Base-by-base conservation (phyloP, 352 stramenopile genomes). In the Globisporangium alternatum region DNA sequence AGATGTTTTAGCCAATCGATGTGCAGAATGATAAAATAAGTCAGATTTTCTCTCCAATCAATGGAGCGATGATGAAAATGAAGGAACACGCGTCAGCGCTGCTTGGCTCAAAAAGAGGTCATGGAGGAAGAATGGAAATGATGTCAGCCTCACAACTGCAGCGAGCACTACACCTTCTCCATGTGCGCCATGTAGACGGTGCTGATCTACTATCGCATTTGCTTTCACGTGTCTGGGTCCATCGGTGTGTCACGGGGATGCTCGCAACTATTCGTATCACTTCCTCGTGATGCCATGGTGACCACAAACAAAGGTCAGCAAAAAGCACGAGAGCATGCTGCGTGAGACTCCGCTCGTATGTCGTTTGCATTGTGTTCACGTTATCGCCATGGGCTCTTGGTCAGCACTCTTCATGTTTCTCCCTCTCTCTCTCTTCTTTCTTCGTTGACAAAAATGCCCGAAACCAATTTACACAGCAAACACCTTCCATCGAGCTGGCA, bases 221-320 rank as follows among this genome's bases (percentile, higher is more conserved):
- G 35, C 15, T 2, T 10, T 48, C 13, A 25, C 4, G 43, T 7
- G 43, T 22, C n/a, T 10, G 35, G 44, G 2, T 51, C 5, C 5
- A 7, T 5, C 7, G n/a, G 28, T 53, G 6, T 19, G 47, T 35
- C 47, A 54, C 47, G 19, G 19, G 13, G 21, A 22, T 56, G 49
- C 17, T 56, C 49, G 49, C 49, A 56, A 56, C 49, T 39, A 17
- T 39, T 39, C 48, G 48, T 54, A 54, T 53, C 47, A 19, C 47
- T 4, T 52, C 21, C 25, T 37, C 15, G 39, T n/a, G 39, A 15
- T 2, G 2, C 39, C 15, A 17, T 55, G 12, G 22, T 56, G 25
- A 43, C 7, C 51, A 41, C 41, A 22, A 56, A 1, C 6, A 22
- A 37, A 6, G 17, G 28, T 7, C 19, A 56, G 15, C 49, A 56